phyloP scores from a whole-genome alignment of 2,329 filamentous ascomycete genomes.

The Leptographium procerum region DNA sequence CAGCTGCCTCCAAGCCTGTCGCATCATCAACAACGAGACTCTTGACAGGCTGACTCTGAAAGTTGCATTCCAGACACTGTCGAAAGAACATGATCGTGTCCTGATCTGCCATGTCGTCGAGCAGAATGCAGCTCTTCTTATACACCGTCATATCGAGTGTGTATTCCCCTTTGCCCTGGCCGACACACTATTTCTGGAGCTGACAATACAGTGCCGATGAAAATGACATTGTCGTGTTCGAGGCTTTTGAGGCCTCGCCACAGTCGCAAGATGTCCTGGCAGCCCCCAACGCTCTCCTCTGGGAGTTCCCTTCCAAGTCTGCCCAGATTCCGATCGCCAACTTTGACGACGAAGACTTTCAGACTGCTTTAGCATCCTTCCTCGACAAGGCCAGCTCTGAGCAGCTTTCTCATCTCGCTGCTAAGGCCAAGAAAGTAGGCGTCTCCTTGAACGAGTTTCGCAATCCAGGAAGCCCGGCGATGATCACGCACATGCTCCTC shows the following conservation, averaged over 20 bases:
- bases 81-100: not conserved
- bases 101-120: constrained; percentile 5
- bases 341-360: constrained; percentile 27
- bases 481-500: constrained; percentile 50
- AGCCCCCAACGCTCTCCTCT: constrained; percentile 37
- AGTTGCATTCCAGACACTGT: not conserved
- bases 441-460: constrained; percentile 38
- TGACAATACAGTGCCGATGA: constrained; percentile 1
- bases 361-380: constrained; percentile 35
- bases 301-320: constrained; percentile 48
- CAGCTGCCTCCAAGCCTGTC: not conserved
- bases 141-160: constrained; percentile 16
- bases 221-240: constrained; percentile 28
- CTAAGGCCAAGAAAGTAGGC: constrained; percentile 39
- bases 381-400: constrained; percentile 40
- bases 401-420: constrained; percentile 33
- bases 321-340: constrained; percentile 30
- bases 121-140: constrained; percentile 22
- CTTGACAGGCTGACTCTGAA: not conserved
- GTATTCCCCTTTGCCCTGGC: not conserved
- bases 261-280: constrained; percentile 39
- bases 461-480: constrained; percentile 42
- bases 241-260: constrained; percentile 51
- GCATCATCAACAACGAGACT: not conserved
- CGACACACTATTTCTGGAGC: too few species aligned